phyloP scores from a whole-genome alignment of 345 rosid species.

The Mercurialis annua region DNA sequence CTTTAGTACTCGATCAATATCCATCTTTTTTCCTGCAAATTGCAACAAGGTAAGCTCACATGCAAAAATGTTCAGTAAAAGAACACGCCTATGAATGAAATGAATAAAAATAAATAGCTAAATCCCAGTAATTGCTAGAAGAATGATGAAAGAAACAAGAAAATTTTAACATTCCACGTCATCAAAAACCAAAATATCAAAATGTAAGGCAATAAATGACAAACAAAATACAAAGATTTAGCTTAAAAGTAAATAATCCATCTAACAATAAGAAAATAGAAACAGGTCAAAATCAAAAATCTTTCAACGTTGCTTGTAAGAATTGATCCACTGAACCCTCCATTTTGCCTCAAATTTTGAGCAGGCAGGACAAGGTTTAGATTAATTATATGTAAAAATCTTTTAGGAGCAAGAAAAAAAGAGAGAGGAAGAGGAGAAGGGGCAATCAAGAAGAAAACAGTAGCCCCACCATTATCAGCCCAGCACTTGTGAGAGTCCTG shows the following conservation, averaged over 20 bases:
- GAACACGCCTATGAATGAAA: constrained; percentile 2
- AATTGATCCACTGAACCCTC: background rate
- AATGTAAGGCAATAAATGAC: background rate
- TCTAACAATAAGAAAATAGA: background rate
- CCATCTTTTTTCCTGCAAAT: constrained; percentile 55
- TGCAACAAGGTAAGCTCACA: constrained; percentile 22
- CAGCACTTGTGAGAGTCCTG: background rate
- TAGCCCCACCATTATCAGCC: constrained; percentile 4
- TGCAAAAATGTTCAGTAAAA: constrained; percentile 10
- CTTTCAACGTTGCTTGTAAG: background rate
- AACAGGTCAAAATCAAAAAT: background rate
- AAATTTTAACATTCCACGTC: background rate
- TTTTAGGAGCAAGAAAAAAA: background rate
- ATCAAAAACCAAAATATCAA: background rate
- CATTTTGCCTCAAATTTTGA: background rate
- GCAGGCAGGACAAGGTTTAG: background rate
- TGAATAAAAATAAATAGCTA: background rate
- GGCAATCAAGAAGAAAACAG: background rate
- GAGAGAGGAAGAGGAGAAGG: background rate
- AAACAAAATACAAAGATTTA: background rate
- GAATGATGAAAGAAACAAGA: background rate
- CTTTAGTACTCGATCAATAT: constrained; percentile 53
- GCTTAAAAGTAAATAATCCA: background rate
- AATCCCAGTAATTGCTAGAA: background rate
- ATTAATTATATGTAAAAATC: background rate